phyloP scores from a whole-genome alignment of 139 green algal species.

The Penium margaritaceum region DNA sequence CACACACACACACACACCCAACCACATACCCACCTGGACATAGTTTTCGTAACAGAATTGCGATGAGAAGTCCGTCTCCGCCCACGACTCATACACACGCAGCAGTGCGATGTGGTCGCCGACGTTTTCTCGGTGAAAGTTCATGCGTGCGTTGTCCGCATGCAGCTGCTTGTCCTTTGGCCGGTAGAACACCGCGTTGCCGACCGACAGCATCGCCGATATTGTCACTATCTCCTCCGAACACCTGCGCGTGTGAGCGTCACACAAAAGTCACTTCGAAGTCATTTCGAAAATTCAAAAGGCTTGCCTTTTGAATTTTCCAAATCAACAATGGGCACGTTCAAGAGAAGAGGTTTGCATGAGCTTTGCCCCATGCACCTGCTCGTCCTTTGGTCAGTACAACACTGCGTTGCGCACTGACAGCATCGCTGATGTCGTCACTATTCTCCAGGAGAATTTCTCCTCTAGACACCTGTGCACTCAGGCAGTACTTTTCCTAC shows the following conservation, averaged over 20 bases:
- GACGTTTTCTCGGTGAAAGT: slow-evolving; percentile 74
- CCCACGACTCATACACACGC: slow-evolving; percentile 59
- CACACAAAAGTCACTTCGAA: too few species aligned
- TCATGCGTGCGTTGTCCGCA: slow-evolving; percentile 83
- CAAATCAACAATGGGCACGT: too few species aligned
- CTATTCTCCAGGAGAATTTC: too few species aligned
- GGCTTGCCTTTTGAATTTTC: too few species aligned
- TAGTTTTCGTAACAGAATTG: slow-evolving; percentile 97
- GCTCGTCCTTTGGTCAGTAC: slow-evolving; percentile 93
- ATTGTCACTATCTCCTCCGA: slow-evolving; percentile 80
- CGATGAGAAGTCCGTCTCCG: slow-evolving; percentile 74
- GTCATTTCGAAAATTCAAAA: too few species aligned
- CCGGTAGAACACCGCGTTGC: slow-evolving; percentile 86
- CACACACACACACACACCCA: too few species aligned
- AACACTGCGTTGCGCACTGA: slow-evolving; percentile 80
- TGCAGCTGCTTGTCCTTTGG: slow-evolving; percentile 91
- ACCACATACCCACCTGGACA: slow-evolving; percentile 56
- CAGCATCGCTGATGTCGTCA: slow-evolving; percentile 89
- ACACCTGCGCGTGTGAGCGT: too few species aligned
- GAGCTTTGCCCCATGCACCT: too few species aligned
- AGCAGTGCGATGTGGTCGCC: slow-evolving; percentile 88
- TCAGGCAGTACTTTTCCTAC: too few species aligned
- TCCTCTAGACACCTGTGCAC: too few species aligned
- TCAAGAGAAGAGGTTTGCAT: too few species aligned
- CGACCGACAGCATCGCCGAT: slow-evolving; percentile 85